Percentiles rank a stretch among this genome's conserved stretches.
Conservation (phyloP, 2,329 filamentous ascomycete genomes). For the Akanthomyces uredinophilus region DNA sequence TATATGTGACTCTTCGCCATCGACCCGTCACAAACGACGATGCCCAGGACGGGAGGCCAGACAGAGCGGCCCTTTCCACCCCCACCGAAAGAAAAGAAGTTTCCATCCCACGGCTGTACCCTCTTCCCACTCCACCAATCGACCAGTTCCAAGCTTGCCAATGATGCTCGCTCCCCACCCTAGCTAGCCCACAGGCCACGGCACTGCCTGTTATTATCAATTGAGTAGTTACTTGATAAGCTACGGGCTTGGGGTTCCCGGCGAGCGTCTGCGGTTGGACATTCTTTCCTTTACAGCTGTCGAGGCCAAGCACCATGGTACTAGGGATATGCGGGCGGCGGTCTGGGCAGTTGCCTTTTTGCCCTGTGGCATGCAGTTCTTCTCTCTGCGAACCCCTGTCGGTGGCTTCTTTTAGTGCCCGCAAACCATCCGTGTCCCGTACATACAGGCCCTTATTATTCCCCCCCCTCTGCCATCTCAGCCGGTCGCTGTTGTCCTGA, state of each 20-base stretch:
- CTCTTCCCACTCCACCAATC: background rate
- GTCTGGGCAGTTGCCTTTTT: no score
- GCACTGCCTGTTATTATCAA: no score
- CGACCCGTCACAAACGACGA: background rate
- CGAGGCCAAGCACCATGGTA: no score
- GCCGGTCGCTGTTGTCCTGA: background rate
- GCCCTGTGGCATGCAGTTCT: no score
- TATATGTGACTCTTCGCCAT: background rate
- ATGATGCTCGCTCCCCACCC: no score
- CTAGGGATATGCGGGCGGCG: no score
- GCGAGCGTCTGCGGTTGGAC: no score
- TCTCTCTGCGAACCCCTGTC: background rate
- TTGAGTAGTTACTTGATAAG: no score
- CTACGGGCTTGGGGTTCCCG: no score
- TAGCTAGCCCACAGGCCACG: background rate
- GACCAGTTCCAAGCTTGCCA: background rate
- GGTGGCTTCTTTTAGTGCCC: conserved; percentile 6
- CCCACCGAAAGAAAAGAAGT: conserved; percentile 10
- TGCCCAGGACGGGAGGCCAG: no score
- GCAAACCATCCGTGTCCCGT: background rate
- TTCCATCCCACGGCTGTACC: conserved; percentile 9
- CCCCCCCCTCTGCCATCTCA: background rate
- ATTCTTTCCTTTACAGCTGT: no score
- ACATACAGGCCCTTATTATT: background rate
- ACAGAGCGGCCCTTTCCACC: no score